Evolutionary conservation across 352 stramenopile species (phyloP).

Genomic region (Globisporangium yorkense): DNA sequence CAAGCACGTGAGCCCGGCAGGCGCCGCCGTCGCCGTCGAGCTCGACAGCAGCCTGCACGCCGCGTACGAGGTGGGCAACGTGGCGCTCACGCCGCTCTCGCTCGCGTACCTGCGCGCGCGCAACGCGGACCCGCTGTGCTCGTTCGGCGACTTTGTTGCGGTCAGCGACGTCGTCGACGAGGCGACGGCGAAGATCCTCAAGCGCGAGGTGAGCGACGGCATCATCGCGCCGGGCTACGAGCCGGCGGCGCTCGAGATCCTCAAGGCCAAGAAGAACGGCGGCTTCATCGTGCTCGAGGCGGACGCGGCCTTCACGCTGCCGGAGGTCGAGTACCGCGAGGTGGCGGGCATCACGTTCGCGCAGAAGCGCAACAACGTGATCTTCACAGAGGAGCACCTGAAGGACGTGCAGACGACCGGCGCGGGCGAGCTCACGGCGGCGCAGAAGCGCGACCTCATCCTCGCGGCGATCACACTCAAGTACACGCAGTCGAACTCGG

Average conservation of each 20-base stretch:
- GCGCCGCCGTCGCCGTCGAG: constrained; percentile 96
- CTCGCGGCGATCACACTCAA: constrained; percentile 99
- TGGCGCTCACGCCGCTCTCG: constrained; percentile 91
- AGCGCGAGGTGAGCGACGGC: constrained; percentile 98
- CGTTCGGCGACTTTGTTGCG: constrained; percentile 99
- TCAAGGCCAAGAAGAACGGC: constrained; percentile 98
- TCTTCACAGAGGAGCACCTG: constrained; percentile 94
- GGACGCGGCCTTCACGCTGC: constrained; percentile 89
- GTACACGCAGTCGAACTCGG: constrained; percentile 99
- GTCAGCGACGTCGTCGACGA: constrained; percentile 98
- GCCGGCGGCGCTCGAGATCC: constrained; percentile 95
- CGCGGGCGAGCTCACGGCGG: constrained; percentile 79
- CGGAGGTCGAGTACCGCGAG: constrained; percentile 96
- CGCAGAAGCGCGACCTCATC: constrained; percentile 95
- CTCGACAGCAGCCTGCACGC: constrained; percentile 89
- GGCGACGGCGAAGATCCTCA: constrained; percentile 96
- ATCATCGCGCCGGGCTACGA: constrained; percentile 99
- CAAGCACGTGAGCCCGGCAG: constrained; percentile 98
- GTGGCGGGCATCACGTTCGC: constrained; percentile 98
- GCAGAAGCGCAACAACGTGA: constrained; percentile 97
- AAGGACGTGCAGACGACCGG: constrained; percentile 89
- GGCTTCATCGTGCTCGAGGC: constrained; percentile 99
- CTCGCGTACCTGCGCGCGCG: constrained; percentile 97
- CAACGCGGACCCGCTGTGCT: constrained; percentile 98
- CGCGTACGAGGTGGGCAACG: constrained; percentile 94